Evolutionary conservation across 2,329 filamentous ascomycete genomes (phyloP).

Genomic region (Phaeosphaeria sp.): DNA sequence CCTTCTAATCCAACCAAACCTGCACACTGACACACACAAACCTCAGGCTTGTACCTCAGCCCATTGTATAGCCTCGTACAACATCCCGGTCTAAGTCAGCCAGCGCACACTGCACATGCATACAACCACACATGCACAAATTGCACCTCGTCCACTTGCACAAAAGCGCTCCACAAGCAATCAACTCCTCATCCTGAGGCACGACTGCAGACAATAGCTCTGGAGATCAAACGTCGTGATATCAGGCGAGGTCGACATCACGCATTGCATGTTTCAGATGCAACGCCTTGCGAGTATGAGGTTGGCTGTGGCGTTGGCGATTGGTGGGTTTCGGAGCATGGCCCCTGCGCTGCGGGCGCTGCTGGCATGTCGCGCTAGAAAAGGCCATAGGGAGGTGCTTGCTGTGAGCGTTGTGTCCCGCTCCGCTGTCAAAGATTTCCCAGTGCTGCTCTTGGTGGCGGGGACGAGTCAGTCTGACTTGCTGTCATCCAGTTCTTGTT

Average conservation of each 20-base stretch:
- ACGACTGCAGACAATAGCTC: slow-evolving; percentile 1
- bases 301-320: slow-evolving; percentile 3
- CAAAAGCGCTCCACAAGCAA: neutral
- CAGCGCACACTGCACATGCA: neutral
- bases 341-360: neutral
- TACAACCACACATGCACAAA: neutral
- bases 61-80: neutral
- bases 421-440: neutral
- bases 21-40: neutral
- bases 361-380: neutral
- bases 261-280: slow-evolving; percentile 12
- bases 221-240: slow-evolving; percentile 16
- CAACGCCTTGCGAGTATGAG: slow-evolving; percentile 5
- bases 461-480: neutral
- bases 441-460: neutral
- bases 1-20: neutral
- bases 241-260: neutral
- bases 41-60: neutral
- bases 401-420: neutral
- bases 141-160: neutral
- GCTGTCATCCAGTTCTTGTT: neutral
- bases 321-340: slow-evolving; percentile 3
- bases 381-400: neutral
- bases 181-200: neutral
- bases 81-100: neutral